Evolutionary conservation across 140 eudicot genomes (phyloP).

Genomic region (Bidens hawaiensis): DNA sequence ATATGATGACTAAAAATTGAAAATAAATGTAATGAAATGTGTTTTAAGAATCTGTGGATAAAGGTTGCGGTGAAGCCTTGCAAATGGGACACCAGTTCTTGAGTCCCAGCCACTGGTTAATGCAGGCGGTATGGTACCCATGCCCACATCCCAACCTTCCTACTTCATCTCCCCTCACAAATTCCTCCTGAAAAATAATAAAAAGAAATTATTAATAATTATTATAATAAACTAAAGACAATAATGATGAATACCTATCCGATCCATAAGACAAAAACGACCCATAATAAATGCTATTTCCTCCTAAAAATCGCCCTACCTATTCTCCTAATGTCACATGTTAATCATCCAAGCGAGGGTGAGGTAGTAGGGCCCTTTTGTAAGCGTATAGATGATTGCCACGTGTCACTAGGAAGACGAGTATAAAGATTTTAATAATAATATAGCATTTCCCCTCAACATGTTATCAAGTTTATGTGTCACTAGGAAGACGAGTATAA

Average conservation of each 20-base stretch:
- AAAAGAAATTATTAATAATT: background rate
- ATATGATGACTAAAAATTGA: slow-evolving; percentile 9
- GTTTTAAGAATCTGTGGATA: background rate
- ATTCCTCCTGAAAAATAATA: slow-evolving; percentile 57
- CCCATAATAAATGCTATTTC: slow-evolving; percentile 1
- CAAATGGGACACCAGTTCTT: slow-evolving; percentile 94
- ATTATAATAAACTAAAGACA: background rate
- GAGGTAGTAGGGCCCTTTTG: background rate
- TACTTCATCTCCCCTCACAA: slow-evolving; percentile 47
- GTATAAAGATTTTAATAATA: too few species aligned
- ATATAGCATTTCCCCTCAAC: too few species aligned
- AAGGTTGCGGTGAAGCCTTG: slow-evolving; percentile 39
- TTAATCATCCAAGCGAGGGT: background rate
- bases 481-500: too few species aligned
- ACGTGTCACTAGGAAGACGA: too few species aligned
- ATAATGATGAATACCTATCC: too few species aligned
- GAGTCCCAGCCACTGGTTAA: slow-evolving; percentile 62
- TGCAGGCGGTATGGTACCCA: slow-evolving; percentile 57
- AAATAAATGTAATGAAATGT: slow-evolving; percentile 16
- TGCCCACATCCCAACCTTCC: slow-evolving; percentile 69
- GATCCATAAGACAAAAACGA: too few species aligned
- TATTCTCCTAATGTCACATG: background rate
- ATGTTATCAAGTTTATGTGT: too few species aligned
- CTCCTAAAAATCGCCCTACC: background rate
- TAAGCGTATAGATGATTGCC: background rate